Evolutionary conservation across 106 monocot genomes (phyloP).

Genomic region (Vanilla planifolia): DNA sequence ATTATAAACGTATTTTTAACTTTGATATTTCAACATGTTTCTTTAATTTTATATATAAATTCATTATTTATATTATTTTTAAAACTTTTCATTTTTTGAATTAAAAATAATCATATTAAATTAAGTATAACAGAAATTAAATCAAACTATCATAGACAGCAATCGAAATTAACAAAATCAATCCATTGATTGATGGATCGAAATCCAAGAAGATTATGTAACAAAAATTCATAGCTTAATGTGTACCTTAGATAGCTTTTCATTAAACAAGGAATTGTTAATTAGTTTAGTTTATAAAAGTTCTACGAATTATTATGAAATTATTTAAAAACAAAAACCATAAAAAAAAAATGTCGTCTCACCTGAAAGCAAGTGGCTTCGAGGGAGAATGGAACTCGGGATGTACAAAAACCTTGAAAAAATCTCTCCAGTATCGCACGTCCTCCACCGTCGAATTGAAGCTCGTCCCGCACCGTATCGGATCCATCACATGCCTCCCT

Average conservation of each 20-base stretch:
- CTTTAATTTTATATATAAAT: too few species aligned
- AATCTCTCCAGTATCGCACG: slow-evolving; percentile 61
- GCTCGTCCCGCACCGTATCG: slow-evolving; percentile 63
- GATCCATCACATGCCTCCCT: slow-evolving; percentile 33
- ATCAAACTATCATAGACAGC: too few species aligned
- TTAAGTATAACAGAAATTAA: too few species aligned
- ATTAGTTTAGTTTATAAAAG: neutral
- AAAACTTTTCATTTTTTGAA: too few species aligned
- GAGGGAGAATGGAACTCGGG: slow-evolving; percentile 44
- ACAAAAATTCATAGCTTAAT: too few species aligned
- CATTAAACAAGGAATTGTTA: too few species aligned
- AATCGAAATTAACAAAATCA: too few species aligned
- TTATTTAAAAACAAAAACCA: neutral
- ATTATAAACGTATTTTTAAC: too few species aligned
- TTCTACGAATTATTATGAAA: neutral
- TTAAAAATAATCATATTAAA: too few species aligned
- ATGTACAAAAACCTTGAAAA: slow-evolving; percentile 48
- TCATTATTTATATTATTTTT: too few species aligned
- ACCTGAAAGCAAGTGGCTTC: slow-evolving; percentile 55
- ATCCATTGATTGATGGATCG: neutral
- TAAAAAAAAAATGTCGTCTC: neutral
- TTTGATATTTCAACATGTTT: too few species aligned
- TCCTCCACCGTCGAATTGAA: slow-evolving; percentile 57
- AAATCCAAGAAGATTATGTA: too few species aligned
- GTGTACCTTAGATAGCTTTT: neutral